phyloP scores from a whole-genome alignment of 2,329 filamentous ascomycete species.

The Ceratocystis diversiconidia region DNA sequence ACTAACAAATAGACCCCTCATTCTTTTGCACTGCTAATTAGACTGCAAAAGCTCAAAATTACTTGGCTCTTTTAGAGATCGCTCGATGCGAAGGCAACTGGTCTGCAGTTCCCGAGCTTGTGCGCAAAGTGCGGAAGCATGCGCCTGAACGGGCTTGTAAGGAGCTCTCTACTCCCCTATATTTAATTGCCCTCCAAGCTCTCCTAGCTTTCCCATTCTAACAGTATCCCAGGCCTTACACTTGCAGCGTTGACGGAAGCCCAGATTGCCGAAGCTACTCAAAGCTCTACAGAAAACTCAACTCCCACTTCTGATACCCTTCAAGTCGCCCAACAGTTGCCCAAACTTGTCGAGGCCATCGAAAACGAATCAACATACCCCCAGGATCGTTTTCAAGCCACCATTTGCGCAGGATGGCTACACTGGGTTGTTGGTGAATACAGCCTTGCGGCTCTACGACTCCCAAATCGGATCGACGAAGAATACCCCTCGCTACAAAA shows the following conservation, averaged over 20 bases:
- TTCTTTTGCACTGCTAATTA: background rate
- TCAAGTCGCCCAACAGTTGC: conserved; percentile 32
- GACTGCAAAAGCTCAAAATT: conserved; percentile 58
- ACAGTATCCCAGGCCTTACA: conserved; percentile 43
- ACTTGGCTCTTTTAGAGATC: conserved; percentile 68
- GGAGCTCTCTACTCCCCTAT: conserved; percentile 23
- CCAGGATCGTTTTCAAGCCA: conserved; percentile 61
- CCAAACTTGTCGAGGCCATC: conserved; percentile 41
- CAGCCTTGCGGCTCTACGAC: conserved; percentile 39
- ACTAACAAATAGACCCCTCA: background rate
- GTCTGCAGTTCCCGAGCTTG: conserved; percentile 72
- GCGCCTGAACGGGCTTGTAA: conserved; percentile 72
- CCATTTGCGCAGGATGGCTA: conserved; percentile 71
- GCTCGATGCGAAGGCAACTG: conserved; percentile 81
- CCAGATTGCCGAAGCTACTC: conserved; percentile 43
- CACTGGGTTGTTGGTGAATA: conserved; percentile 66
- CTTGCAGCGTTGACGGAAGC: conserved; percentile 56
- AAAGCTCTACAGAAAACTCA: conserved; percentile 27
- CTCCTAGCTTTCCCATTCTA: conserved; percentile 14
- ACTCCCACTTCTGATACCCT: conserved; percentile 33
- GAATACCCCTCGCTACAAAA: conserved; percentile 39
- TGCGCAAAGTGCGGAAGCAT: conserved; percentile 90
- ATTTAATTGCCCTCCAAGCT: conserved; percentile 6
- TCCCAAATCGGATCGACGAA: conserved; percentile 50
- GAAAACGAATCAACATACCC: conserved; percentile 39